Evolutionary conservation across 2,329 filamentous ascomycete species (phyloP), one percentile per base, ranked within the genome.

Genomic region (Triangularia verruculosa): DNA sequence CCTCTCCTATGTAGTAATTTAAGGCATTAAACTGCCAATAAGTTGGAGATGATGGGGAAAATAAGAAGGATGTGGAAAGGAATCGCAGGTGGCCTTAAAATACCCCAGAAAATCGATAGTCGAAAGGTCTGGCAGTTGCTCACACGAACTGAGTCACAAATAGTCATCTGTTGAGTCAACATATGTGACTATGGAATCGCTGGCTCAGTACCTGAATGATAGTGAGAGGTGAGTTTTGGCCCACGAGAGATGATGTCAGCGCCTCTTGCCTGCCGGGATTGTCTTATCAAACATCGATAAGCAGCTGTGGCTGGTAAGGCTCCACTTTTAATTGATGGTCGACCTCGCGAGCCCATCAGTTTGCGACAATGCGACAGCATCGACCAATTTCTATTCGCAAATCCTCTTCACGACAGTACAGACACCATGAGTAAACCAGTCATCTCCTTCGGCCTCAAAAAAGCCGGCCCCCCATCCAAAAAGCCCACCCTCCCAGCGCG

Each of bases 361-460:
- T 47, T 47, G 51, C 51, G 51, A 54, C 51, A 25, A 25, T 54
- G 51, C 51, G 51, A 54, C 9, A 25, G 27, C 22, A 54, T 2
- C 51, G 15, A 15, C 51, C 12, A 54, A 12, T 6, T 54, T 54
- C 51, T 24, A 24, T n/a, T 17, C 4, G 4, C 51, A 25, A 15
- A 3, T 15, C 20, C 22, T 25, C 4, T 12, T 12, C 12, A 54
- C 9, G 13, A 6, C 51, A 54, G 3, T 15, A 54, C 22, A 28
- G 13, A 12, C 20, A 54, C 3, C 27, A 83, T 83, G 80, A 81
- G 77, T 73, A 83, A 81, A 64, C 78, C 79, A n/a, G 75, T 72
- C 22, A 69, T 83, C 22, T 78, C 80, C 43, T 82, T 82, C 69
- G 88, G 87, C 58, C 80, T 90, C 57, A 88, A 86, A 71, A 90